A percentile compares a stretch with the other conserved stretches of the same genome.
These are phyloP conservation scores for Tagetes erecta DNA, from an alignment of 129 eudicot genomes.

Conservation along the genomic window DNA sequence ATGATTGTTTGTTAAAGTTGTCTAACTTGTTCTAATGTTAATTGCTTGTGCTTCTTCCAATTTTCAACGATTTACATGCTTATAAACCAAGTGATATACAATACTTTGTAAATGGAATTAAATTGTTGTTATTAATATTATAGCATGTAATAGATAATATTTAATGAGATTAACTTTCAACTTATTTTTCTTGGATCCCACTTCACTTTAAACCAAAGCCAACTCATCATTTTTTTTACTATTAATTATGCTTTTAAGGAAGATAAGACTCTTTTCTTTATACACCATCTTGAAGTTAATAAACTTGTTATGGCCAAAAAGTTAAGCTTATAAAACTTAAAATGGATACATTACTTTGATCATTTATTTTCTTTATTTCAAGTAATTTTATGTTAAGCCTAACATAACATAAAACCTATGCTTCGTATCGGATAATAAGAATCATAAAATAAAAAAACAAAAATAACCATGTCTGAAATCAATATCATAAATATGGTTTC, in stretches of 20 bases:
- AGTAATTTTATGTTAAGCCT: no score
- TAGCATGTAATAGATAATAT: background rate
- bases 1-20: background rate
- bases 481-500: background rate
- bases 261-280: background rate
- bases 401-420: background rate
- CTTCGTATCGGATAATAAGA: background rate
- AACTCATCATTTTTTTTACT: background rate
- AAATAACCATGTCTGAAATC: background rate
- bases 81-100: background rate
- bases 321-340: no score
- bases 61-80: background rate
- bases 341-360: no score
- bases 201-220: slow-evolving; percentile 12
- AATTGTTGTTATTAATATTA: background rate
- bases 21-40: background rate
- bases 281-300: background rate
- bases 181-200: slow-evolving; percentile 1
- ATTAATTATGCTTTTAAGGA: background rate
- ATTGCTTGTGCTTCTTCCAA: background rate
- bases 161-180: slow-evolving; percentile 1
- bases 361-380: no score
- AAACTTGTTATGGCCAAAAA: no score
- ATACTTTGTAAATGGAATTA: background rate
- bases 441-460: background rate